These are phyloP conservation scores for Trichoderma cornu-damae DNA, from an alignment of 2,329 filamentous ascomycete species.

Conservation along the genomic window DNA sequence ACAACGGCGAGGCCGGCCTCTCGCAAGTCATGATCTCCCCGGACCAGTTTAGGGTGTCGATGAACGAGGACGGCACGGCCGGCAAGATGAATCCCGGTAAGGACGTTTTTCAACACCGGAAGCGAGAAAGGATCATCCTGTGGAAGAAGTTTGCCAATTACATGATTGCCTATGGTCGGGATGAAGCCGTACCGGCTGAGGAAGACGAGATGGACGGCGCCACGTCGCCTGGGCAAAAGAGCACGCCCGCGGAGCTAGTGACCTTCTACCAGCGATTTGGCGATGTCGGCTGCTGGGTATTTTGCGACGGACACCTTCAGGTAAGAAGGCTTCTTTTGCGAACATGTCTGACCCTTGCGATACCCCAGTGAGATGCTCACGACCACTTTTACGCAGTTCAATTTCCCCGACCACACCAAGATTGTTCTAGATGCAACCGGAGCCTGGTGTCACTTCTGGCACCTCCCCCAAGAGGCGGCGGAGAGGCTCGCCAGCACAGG, in stretches of 20 bases:
- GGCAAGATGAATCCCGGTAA: conserved; percentile 58
- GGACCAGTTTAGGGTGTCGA: conserved; percentile 52
- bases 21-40: conserved; percentile 59
- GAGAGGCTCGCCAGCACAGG: conserved; percentile 59
- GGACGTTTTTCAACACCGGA: conserved; percentile 60
- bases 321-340: conserved; percentile 35
- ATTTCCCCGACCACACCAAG: conserved; percentile 86
- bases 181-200: conserved; percentile 52
- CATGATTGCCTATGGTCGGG: conserved; percentile 68
- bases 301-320: conserved; percentile 73
- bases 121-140: conserved; percentile 59
- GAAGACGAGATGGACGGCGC: conserved; percentile 40
- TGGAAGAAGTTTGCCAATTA: conserved; percentile 74
- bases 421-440: conserved; percentile 70
- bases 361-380: conserved; percentile 22
- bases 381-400: conserved; percentile 52
- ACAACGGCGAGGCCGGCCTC: conserved; percentile 60
- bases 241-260: conserved; percentile 53
- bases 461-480: conserved; percentile 66
- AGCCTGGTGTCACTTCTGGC: conserved; percentile 73
- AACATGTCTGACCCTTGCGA: not conserved
- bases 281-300: conserved; percentile 76
- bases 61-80: conserved; percentile 55
- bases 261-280: conserved; percentile 79
- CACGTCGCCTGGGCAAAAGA: conserved; percentile 36